Evolutionary conservation across 352 stramenopile genomes (phyloP), one percentile per base, ranked within the genome.

Genomic region (Blastocystis sp.): DNA sequence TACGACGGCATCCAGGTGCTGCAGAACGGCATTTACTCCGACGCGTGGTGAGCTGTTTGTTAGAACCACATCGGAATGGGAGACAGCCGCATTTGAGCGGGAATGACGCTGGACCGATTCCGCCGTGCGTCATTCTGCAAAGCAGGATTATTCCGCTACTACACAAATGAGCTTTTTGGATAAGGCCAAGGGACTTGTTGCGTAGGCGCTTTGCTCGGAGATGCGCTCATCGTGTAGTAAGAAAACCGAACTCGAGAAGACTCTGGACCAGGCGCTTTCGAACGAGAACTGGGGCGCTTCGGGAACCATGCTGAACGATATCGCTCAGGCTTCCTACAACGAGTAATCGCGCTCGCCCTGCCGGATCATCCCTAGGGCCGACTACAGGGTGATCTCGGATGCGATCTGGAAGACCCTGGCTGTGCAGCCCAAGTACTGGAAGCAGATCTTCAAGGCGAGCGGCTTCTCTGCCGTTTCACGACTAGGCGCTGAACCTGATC

Each of bases 261-360:
- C 95, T 90, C 92, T 86, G 62, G 76, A 70, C 38, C 60, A 98
- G 89, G 96, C 96, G 40, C 92, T 99, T 41, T 98, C 96, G 28
- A 98, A 98, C 90, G 98, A 99, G 92, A 99, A 99, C 91, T 99
- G 96, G 96, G 96, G 96, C 41, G 94, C 96, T 11, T 98, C 96
- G 43, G 97, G 93, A 90, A 98, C 96, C 76, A 90, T 98, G 23
- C 92, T 99, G 90, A 98, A 98, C 91, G 95, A 98, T 89, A 97
- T 99, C 89, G 93, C 96, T 74, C 92, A 96, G 87, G 95, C 98
- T 90, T 98, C 95, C 11, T 98, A 97, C 90, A 95, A 98, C 48
- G 64, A 19, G 88, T 38, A 41, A 40, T 9, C 40, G 17, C n/a
- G 38, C 89, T 48, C 76, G 74, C 64, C 60, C 41, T 43, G 41